These are phyloP conservation scores for Tagetes erecta DNA, from an alignment of 129 eudicot species.

Conservation along the genomic window DNA sequence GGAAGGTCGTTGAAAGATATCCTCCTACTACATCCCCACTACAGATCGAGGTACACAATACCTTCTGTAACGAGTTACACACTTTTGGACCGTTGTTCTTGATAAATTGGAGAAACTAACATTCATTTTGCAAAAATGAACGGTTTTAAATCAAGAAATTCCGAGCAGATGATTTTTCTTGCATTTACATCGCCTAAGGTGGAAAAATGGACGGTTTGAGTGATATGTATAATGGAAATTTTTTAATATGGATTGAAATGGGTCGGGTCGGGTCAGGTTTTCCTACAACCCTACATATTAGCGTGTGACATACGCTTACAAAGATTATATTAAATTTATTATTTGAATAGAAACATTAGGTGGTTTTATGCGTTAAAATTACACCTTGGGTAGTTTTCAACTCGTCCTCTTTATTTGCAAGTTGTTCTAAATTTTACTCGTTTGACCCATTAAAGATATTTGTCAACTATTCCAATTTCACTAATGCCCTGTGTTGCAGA, in stretches of 20 bases:
- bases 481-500: constrained; percentile 49
- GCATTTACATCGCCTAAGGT: background rate
- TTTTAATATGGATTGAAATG: background rate
- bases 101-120: background rate
- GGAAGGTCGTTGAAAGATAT: constrained; percentile 80
- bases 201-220: background rate
- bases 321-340: background rate
- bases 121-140: background rate
- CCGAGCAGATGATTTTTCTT: background rate
- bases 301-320: background rate
- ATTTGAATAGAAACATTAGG: background rate
- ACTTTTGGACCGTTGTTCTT: background rate
- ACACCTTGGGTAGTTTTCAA: background rate
- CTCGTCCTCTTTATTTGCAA: background rate
- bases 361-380: constrained; percentile 1
- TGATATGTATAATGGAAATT: background rate
- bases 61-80: background rate
- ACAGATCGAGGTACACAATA: constrained; percentile 66
- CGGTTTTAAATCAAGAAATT: background rate
- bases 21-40: constrained; percentile 90
- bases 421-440: background rate
- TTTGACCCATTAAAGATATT: background rate
- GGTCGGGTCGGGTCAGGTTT: background rate
- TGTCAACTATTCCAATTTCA: background rate
- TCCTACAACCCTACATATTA: background rate